Evolutionary conservation across 257 asterid genomes (phyloP).

Genomic region (Solanum arcanum): DNA sequence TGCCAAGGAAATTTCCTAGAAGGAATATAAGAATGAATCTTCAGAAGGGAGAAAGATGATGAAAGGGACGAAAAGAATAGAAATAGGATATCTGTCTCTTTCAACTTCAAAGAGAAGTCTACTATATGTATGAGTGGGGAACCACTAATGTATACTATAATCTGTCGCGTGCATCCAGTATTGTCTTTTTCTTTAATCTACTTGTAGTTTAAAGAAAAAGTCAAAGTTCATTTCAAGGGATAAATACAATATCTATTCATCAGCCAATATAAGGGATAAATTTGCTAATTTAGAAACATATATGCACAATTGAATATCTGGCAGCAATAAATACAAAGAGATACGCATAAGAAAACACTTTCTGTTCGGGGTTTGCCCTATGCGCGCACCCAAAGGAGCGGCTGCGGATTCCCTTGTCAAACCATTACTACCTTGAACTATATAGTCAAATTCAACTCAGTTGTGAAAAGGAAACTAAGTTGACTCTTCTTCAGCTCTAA

Average conservation of each 20-base stretch:
- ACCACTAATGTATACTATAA: not conserved
- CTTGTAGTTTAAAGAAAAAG: not conserved
- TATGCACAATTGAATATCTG: not conserved
- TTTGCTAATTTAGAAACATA: not conserved
- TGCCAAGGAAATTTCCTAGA: not conserved
- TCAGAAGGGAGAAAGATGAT: not conserved
- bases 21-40: not conserved
- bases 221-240: not conserved
- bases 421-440: not conserved
- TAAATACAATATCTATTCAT: not conserved
- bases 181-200: not conserved
- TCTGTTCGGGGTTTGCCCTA: not conserved
- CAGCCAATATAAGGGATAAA: not conserved
- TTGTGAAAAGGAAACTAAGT: not conserved
- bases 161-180: not conserved
- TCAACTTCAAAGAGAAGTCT: not conserved
- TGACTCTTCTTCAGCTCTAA: not conserved
- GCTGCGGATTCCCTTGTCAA: not conserved
- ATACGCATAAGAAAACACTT: not conserved
- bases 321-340: not conserved
- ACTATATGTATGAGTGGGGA: not conserved
- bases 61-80: not conserved
- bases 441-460: not conserved
- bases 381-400: not conserved
- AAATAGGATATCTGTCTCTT: not conserved